Percentiles rank a stretch among this genome's conserved stretches.
phyloP scores from a whole-genome alignment of 768 basidiomycete species.

The Trametes gibbosa region DNA sequence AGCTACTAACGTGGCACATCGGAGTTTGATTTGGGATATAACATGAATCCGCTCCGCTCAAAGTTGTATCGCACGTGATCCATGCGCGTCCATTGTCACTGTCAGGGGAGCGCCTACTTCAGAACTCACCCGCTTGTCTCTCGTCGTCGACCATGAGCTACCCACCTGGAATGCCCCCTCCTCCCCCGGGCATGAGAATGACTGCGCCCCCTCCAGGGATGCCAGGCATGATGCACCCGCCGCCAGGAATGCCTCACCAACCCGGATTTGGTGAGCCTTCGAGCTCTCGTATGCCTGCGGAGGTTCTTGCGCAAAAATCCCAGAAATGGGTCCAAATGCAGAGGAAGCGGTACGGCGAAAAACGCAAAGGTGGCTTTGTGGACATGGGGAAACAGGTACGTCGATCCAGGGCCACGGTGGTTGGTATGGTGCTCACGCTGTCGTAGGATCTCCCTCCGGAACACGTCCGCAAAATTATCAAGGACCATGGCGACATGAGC shows the following conservation, averaged over 20 bases:
- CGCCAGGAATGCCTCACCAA: conserved; percentile 34
- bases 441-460: conserved; percentile 89
- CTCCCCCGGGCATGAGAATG: conserved; percentile 40
- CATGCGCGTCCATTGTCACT: conserved; percentile 7
- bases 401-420: neutral
- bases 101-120: conserved; percentile 16
- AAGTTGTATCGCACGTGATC: neutral
- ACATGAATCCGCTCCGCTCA: too few relatives aligned
- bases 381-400: conserved; percentile 92
- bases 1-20: too few relatives aligned
- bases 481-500: conserved; percentile 99
- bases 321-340: conserved; percentile 97
- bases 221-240: conserved; percentile 34
- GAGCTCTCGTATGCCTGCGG: conserved; percentile 49
- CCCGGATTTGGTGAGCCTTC: conserved; percentile 35
- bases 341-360: conserved; percentile 88
- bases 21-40: too few relatives aligned
- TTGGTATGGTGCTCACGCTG: conserved; percentile 14
- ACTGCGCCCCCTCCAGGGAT: conserved; percentile 41
- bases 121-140: conserved; percentile 14
- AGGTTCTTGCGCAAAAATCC: conserved; percentile 85
- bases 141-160: conserved; percentile 45
- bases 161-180: conserved; percentile 53
- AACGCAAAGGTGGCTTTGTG: conserved; percentile 83
- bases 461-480: conserved; percentile 98